Percentiles rank a stretch among this genome's conserved stretches.
Evolutionary conservation across 208 protist species (phyloP).

Genomic region (Trypanosoma vivax): DNA sequence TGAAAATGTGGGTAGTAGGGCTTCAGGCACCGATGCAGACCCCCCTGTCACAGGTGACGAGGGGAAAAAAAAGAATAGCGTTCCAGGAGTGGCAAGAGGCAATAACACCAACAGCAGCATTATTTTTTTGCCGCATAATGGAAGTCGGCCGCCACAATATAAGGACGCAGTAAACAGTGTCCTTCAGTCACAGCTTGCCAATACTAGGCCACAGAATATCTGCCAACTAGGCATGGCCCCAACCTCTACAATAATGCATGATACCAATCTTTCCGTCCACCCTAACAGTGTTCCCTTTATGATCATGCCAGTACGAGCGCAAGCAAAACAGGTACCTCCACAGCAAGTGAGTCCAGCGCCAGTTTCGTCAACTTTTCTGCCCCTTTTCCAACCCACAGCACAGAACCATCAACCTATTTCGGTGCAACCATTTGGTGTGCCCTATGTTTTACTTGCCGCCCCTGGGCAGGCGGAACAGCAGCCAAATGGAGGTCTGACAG

Average conservation of each 20-base stretch:
- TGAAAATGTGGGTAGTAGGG: not conserved
- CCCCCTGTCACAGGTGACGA: not conserved
- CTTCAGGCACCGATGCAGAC: constrained; percentile 2
- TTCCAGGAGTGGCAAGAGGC: not conserved
- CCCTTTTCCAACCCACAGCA: not conserved
- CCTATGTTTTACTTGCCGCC: constrained; percentile 7
- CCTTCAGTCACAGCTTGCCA: not conserved
- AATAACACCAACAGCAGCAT: not conserved
- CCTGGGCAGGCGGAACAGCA: not conserved
- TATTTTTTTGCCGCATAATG: not conserved
- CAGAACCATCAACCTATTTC: not conserved
- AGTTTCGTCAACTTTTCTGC: constrained; percentile 1
- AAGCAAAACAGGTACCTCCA: not conserved
- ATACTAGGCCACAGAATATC: not conserved
- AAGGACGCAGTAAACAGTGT: not conserved
- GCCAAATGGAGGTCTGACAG: too few relatives aligned
- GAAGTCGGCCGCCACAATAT: constrained; percentile 7
- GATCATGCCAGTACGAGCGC: too few relatives aligned
- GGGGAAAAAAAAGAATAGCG: not conserved
- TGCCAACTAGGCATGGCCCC: too few relatives aligned
- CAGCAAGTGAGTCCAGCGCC: not conserved
- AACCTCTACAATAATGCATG: too few relatives aligned
- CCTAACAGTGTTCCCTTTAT: too few relatives aligned
- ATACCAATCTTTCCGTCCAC: too few relatives aligned
- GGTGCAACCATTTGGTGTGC: constrained; percentile 2